Conservation (phyloP, 306 rosid species). For the Cucumis melo region DNA sequence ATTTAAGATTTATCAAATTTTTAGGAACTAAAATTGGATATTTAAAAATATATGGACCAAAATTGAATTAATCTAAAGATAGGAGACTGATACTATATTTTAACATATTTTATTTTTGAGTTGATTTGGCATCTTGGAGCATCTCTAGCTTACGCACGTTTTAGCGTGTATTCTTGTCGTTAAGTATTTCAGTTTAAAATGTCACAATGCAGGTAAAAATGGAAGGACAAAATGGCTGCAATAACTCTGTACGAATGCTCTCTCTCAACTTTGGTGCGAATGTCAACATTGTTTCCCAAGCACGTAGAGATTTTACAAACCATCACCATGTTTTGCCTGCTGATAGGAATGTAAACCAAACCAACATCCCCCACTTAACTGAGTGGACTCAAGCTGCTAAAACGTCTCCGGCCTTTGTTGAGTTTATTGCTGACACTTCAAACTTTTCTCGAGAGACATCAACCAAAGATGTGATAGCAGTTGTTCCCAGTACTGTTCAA, state of each 20-base stretch:
- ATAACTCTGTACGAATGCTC: constrained; percentile 13
- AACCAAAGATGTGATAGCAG: constrained; percentile 27
- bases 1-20: too few species aligned
- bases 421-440: constrained; percentile 47
- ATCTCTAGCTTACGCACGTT: background rate
- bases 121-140: background rate
- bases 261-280: constrained; percentile 16
- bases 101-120: too few species aligned
- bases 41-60: too few species aligned
- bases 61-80: too few species aligned
- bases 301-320: constrained; percentile 20
- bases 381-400: constrained; percentile 35
- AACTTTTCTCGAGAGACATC: constrained; percentile 22
- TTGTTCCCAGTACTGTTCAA: constrained; percentile 14
- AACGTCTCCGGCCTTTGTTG: constrained; percentile 29
- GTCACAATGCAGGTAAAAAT: constrained; percentile 12
- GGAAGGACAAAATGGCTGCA: constrained; percentile 41
- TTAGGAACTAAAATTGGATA: too few species aligned
- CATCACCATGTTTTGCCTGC: constrained; percentile 10
- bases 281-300: constrained; percentile 16
- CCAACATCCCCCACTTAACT: constrained; percentile 9
- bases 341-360: constrained; percentile 20
- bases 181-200: background rate
- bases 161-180: background rate
- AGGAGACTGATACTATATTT: too few species aligned